A percentile compares a stretch with the other conserved stretches of the same genome.
These are phyloP conservation scores for Boechera retrofracta DNA, from an alignment of 345 rosid species.

Conservation along the genomic window DNA sequence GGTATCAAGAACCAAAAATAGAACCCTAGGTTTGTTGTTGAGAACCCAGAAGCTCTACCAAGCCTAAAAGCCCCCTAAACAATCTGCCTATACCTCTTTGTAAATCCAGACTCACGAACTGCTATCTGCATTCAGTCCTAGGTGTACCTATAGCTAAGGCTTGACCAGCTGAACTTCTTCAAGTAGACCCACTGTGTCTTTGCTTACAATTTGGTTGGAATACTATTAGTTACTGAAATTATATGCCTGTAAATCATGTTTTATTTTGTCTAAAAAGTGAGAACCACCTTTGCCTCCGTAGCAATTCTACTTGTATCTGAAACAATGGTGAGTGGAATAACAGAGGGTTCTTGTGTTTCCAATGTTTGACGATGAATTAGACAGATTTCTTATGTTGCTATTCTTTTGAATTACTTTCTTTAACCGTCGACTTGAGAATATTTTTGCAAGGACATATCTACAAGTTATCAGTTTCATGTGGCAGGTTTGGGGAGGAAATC, in stretches of 20 bases:
- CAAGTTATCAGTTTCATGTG: conserved; percentile 21
- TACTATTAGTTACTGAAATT: not conserved
- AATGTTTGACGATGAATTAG: not conserved
- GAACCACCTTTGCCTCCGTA: not conserved
- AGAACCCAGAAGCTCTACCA: not conserved
- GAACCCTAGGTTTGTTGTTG: not conserved
- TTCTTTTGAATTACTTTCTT: not conserved
- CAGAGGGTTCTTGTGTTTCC: conserved; percentile 1
- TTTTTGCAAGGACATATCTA: conserved; percentile 1
- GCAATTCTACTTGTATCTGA: not conserved
- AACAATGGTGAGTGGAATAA: not conserved
- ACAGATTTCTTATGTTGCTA: not conserved
- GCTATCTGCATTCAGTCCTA: not conserved
- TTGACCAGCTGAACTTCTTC: not conserved
- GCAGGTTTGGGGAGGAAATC: conserved; percentile 97
- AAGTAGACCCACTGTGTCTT: not conserved
- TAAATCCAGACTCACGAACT: not conserved
- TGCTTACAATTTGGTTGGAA: not conserved
- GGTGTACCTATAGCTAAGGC: not conserved
- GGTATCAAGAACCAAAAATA: not conserved
- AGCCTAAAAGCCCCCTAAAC: not conserved
- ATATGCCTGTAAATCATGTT: not conserved
- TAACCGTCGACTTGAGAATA: not conserved
- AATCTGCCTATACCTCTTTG: not conserved
- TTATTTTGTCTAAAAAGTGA: conserved; percentile 1